Evolutionary conservation across 169 alveolate genomes (phyloP).

Genomic region (Miamiensis avidus): DNA sequence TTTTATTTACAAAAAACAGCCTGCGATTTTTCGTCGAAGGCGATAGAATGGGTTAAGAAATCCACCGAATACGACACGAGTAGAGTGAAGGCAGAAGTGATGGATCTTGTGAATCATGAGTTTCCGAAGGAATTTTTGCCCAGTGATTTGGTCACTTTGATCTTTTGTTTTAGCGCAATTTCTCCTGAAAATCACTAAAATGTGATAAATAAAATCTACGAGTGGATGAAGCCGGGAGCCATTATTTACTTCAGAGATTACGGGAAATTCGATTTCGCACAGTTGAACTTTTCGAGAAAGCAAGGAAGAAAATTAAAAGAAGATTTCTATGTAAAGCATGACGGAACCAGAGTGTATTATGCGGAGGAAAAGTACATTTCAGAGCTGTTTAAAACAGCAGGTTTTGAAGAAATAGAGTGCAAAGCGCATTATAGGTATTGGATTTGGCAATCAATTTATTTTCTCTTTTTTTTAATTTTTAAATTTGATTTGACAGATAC

Average conservation of each 20-base stretch:
- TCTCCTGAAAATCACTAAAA: conserved; percentile 88
- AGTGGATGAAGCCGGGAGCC: conserved; percentile 86
- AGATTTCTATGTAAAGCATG: conserved; percentile 90
- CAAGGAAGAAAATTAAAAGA: conserved; percentile 88
- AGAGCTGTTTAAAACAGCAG: conserved; percentile 56
- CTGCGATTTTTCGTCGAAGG: conserved; percentile 91
- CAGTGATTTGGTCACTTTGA: conserved; percentile 84
- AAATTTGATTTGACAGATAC: conserved; percentile 26
- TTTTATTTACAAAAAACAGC: conserved; percentile 40
- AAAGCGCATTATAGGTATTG: conserved; percentile 85
- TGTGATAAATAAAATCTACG: conserved; percentile 66
- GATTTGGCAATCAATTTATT: background rate
- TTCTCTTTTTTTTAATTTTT: conserved; percentile 70
- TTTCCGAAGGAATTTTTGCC: conserved; percentile 41
- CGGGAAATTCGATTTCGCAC: conserved; percentile 92
- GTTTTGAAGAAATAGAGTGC: conserved; percentile 27
- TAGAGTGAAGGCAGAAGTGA: conserved; percentile 51
- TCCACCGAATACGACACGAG: conserved; percentile 56
- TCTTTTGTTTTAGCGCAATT: conserved; percentile 91
- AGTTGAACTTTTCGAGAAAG: conserved; percentile 87
- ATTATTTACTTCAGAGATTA: conserved; percentile 92
- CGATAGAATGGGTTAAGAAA: conserved; percentile 80
- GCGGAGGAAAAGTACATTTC: conserved; percentile 82
- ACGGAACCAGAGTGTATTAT: conserved; percentile 91
- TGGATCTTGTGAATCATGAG: conserved; percentile 66